Base-by-base conservation (phyloP, 2,329 filamentous ascomycete genomes). In the Claviceps spartinae region DNA sequence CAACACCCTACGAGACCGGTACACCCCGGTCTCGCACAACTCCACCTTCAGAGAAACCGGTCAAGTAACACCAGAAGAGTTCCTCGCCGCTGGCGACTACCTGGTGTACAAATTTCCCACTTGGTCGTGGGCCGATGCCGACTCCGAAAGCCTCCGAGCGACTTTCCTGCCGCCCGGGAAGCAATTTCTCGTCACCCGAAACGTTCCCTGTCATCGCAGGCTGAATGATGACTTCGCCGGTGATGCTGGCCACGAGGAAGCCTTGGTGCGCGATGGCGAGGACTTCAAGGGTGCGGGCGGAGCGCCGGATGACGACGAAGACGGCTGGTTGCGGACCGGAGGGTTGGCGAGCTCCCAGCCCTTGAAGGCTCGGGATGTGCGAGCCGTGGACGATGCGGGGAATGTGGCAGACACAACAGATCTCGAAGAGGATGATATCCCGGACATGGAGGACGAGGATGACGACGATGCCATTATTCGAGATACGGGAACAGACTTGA, bases 51-150 rank as follows among this genome's bases (percentile, higher is more conserved):
- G 91, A 61, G 79, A 81, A 62, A 95, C 90, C 4, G 93, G 93
- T 58, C 87, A 97, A 72, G 93, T 98, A 70, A 97, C 91, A 0
- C 91, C 91, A 18, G 91, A 96, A 64, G 93, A 98, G 76, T 98
- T 98, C 69, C 77, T 96, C 49, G 85, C 86, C 4, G 93, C 93
- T 3, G 93, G 93, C 61, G 93, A 98, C 73, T 98, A 97, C 67
- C 82, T 98, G 40, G 90, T 95, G 63, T 95, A 94, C 82, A 97
- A 96, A 74, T 98, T 98, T 71, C 93, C 91, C 8, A 95, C 91
- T 54, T 98, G 93, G 93, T 86, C 88, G 48, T 98, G 93, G 93
- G 83, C 86, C 58, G 88, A 93, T 62, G 90, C 91, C 59, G 86
- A 91, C 52, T 81, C 83, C n/a, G 79, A 83, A 1, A 77, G 80